Conservation (phyloP, 2,329 filamentous ascomycete genomes). For the Davidsoniella virescens region DNA sequence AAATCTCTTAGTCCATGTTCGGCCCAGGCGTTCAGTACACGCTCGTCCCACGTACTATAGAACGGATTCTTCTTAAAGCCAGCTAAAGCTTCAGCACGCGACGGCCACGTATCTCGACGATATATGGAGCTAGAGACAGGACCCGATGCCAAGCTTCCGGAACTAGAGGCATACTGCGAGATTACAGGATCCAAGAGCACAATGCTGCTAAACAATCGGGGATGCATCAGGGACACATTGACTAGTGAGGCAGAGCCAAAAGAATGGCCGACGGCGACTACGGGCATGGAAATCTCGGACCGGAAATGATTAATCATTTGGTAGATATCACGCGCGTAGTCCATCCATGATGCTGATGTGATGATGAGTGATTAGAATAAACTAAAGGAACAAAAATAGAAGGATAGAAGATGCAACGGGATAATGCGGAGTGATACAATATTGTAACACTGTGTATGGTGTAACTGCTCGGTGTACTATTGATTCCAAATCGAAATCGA, state of each 20-base stretch:
- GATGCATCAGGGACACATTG: constrained; percentile 60
- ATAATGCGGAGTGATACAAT: too few species aligned
- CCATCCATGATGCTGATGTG: constrained; percentile 58
- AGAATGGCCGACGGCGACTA: constrained; percentile 77
- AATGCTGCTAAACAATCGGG: constrained; percentile 59
- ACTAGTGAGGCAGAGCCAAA: constrained; percentile 65
- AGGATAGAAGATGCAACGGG: background rate
- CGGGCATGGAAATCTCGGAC: constrained; percentile 46
- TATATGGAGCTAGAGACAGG: constrained; percentile 46
- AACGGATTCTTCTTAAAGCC: constrained; percentile 50
- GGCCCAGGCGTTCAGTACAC: constrained; percentile 62
- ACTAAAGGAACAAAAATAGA: background rate
- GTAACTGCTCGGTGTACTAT: too few species aligned
- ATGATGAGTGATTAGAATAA: background rate
- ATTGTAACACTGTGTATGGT: too few species aligned
- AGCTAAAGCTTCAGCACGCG: constrained; percentile 48
- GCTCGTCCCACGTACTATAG: constrained; percentile 62
- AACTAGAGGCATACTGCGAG: constrained; percentile 25
- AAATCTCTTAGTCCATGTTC: constrained; percentile 58
- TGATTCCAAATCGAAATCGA: too few species aligned
- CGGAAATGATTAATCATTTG: constrained; percentile 77
- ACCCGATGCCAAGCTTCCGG: constrained; percentile 12
- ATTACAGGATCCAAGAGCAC: constrained; percentile 79
- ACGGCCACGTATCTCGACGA: constrained; percentile 72
- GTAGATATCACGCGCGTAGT: constrained; percentile 70